These are phyloP conservation scores for Mortierella sp. DNA, from an alignment of 371 early-diverging fungal genomes.

Conservation along the genomic window DNA sequence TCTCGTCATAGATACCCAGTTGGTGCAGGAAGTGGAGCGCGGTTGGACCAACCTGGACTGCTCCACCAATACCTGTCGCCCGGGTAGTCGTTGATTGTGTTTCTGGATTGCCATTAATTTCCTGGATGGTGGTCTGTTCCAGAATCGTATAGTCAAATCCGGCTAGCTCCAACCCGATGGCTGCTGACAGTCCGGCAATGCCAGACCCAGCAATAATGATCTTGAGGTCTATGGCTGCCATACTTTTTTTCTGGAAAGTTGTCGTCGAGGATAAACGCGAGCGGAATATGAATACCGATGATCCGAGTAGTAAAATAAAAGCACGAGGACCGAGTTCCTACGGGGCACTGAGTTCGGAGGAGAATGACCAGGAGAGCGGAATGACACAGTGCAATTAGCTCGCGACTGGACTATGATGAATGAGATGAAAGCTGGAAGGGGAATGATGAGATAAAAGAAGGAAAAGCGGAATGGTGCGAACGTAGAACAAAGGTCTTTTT, in stretches of 20 bases:
- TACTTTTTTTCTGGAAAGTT: not conserved
- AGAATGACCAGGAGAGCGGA: too few relatives aligned
- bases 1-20: conserved; percentile 50
- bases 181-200: conserved; percentile 37
- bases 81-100: not conserved
- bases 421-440: not conserved
- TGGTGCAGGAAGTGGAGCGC: conserved; percentile 48
- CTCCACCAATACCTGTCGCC: conserved; percentile 20
- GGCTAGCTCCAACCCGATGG: conserved; percentile 46
- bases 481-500: too few relatives aligned
- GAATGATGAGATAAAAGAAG: not conserved
- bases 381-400: too few relatives aligned
- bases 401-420: too few relatives aligned
- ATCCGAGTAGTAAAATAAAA: too few relatives aligned
- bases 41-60: conserved; percentile 43
- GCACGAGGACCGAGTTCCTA: too few relatives aligned
- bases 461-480: not conserved
- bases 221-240: conserved; percentile 40
- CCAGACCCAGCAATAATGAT: conserved; percentile 43
- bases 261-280: not conserved
- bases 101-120: not conserved
- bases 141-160: conserved; percentile 45
- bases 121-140: conserved; percentile 16
- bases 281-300: not conserved
- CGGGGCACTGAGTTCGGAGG: too few relatives aligned